These are phyloP conservation scores for Diaporthe australafricana DNA, from an alignment of 2,329 filamentous ascomycete species.

Conservation along the genomic window DNA sequence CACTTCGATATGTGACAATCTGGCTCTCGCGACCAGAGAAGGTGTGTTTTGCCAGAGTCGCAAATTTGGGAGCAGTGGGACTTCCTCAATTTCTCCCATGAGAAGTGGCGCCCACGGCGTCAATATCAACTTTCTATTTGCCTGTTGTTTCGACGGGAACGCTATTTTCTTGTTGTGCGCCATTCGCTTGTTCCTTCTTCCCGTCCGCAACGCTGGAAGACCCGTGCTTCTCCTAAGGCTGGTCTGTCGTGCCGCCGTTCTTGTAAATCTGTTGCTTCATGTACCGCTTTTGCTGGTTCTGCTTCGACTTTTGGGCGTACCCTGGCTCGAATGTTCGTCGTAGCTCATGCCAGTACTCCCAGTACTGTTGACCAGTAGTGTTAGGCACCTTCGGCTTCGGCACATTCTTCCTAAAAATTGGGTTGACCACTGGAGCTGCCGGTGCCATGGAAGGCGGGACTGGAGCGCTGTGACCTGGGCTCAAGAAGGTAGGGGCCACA, in stretches of 20 bases:
- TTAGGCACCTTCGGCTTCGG: conserved; percentile 37
- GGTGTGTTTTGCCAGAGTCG: not conserved
- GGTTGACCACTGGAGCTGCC: not conserved
- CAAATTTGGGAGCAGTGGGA: not conserved
- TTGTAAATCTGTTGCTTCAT: conserved; percentile 33
- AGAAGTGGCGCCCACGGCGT: not conserved
- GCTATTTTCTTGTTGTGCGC: not conserved
- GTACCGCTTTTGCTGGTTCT: conserved; percentile 37
- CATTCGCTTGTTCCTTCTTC: not conserved
- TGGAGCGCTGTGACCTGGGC: not conserved
- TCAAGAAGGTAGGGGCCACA: not conserved
- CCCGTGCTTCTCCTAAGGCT: conserved; percentile 25
- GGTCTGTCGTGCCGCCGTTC: not conserved
- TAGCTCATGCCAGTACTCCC: conserved; percentile 37
- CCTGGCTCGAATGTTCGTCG: conserved; percentile 36
- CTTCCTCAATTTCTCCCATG: not conserved
- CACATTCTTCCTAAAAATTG: conserved; percentile 33
- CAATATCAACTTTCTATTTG: not conserved
- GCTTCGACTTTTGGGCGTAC: conserved; percentile 36
- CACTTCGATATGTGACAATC: not conserved
- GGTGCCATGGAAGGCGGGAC: not conserved
- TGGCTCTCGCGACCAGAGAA: not conserved
- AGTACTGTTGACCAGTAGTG: conserved; percentile 37
- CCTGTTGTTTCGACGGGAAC: not conserved
- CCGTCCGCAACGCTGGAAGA: not conserved